Percentiles rank a stretch among this genome's conserved stretches.
phyloP scores from a whole-genome alignment of 345 rosid genomes.

The Arabidopsis arenosa region DNA sequence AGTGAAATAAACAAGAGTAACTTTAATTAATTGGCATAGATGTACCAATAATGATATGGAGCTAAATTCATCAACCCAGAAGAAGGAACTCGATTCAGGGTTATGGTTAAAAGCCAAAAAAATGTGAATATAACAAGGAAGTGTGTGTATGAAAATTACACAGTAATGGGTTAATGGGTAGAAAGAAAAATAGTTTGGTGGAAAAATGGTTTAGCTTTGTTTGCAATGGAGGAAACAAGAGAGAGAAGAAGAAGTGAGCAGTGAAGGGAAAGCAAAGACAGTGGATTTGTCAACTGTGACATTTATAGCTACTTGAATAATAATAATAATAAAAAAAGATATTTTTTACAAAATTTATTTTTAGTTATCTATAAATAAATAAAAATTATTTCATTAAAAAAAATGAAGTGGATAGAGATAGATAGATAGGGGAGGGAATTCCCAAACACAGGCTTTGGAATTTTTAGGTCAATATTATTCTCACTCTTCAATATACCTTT shows the following conservation, averaged over 20 bases:
- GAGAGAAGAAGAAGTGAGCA: constrained; percentile 48
- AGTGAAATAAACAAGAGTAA: constrained; percentile 22
- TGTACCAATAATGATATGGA: constrained; percentile 51
- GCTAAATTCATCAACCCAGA: constrained; percentile 7
- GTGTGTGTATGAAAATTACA: constrained; percentile 17
- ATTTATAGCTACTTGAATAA: constrained; percentile 52
- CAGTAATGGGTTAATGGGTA: constrained; percentile 26
- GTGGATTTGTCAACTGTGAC: constrained; percentile 42
- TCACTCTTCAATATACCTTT: constrained; percentile 28
- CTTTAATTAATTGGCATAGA: constrained; percentile 50
- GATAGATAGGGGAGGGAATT: constrained; percentile 28
- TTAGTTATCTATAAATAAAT: neutral
- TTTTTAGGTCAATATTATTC: constrained; percentile 31
- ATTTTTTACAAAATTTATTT: neutral
- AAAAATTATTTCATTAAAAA: neutral
- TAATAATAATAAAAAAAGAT: neutral
- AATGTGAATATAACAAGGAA: constrained; percentile 19
- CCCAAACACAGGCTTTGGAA: constrained; percentile 36
- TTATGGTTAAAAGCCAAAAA: constrained; percentile 35
- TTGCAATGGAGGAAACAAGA: constrained; percentile 86
- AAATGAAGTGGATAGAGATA: constrained; percentile 26
- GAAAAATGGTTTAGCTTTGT: constrained; percentile 68
- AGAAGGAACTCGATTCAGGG: neutral
- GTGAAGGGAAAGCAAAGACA: constrained; percentile 56
- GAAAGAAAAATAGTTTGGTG: constrained; percentile 36